Evolutionary conservation across 192 early-diverging fungal genomes (phyloP), one percentile per base, ranked within the genome.

Genomic region (Lunasporangiospora selenospora): DNA sequence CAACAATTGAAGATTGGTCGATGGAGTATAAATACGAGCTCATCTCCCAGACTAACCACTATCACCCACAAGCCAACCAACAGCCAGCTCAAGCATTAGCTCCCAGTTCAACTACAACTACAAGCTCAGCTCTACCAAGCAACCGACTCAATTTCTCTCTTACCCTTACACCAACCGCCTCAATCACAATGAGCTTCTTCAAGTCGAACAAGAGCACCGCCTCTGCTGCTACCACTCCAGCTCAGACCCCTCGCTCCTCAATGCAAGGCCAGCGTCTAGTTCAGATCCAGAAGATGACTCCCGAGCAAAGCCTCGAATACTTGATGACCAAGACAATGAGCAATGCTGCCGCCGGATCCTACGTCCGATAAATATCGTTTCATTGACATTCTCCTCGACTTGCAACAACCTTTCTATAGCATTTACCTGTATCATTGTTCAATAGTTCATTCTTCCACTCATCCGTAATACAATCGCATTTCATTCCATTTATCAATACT

Each of bases 171-270:
- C 33, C 34, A 44, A 29, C 45, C 46, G 31, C 15, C 44, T 34
- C 7, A 30, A 15, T 32, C 44, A 48, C 26, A 51, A 65, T 65
- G 62, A 26, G 43, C 32, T 21, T 65, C 53, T 65, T 65, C 62
- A 65, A 55, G 62, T 65, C 62, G 31, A 55, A 54, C 23, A 58
- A 58, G 53, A 65, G 55, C 62, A 45, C 62, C 13, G 43, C 62
- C 38, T 65, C 62, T 30, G 53, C 62, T 48, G 52, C 62, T 45
- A 39, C 62, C 4, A 55, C 62, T 37, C 61, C 62, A 23, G 52
- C 62, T 21, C 62, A 65, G 37, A 65, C 52, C 18, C 62, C 62
- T 55, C 62, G 62, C n/a, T 11, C 53, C 29, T 65, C 62, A 10
- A 41, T 65, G 36, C 48, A 62, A 16, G 45, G 34, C 15, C n/a